Conservation (phyloP, 257 asterid species). For the Coffea canephora region DNA sequence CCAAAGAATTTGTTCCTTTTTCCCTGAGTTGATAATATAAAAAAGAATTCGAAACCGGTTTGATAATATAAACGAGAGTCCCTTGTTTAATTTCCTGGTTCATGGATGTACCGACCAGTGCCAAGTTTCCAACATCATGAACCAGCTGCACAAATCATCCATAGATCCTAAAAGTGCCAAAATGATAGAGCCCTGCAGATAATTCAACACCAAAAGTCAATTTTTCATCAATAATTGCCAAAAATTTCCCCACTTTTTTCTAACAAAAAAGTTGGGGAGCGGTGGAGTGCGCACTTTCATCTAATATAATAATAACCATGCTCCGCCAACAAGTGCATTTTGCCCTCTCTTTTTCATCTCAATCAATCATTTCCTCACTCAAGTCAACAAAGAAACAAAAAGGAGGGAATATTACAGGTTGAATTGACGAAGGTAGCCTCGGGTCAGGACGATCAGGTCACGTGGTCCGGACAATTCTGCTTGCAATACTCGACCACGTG, state of each 20-base stretch:
- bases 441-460: conserved; percentile 19
- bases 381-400: neutral
- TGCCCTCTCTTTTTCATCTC: neutral
- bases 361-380: neutral
- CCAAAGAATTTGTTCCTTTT: no score
- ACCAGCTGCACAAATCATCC: neutral
- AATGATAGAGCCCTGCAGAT: neutral
- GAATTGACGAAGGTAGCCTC: conserved; percentile 6
- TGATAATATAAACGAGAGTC: neutral
- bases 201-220: conserved; percentile 1
- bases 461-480: conserved; percentile 32
- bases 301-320: neutral
- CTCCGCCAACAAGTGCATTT: neutral
- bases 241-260: neutral
- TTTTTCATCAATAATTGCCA: conserved; percentile 4
- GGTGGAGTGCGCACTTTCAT: neutral
- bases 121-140: neutral
- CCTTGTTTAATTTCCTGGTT: neutral
- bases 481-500: conserved; percentile 33
- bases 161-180: neutral
- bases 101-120: neutral
- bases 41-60: neutral
- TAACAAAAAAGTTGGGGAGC: neutral
- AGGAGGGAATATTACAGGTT: neutral
- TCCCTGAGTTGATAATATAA: no score